Conservation (phyloP, 805 yeast genomes). For the Wickerhamiella siamensis region DNA sequence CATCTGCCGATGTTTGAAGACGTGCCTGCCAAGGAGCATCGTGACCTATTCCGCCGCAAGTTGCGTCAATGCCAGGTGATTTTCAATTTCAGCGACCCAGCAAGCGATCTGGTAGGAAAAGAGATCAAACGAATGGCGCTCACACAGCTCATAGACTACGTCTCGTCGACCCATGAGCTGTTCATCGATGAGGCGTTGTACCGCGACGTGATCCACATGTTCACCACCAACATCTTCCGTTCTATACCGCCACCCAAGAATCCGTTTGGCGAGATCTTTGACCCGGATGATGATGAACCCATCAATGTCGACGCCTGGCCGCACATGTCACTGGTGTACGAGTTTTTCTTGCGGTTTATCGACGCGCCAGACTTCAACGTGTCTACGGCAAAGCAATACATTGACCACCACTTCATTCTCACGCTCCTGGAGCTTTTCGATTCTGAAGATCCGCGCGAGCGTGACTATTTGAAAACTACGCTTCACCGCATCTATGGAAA, state of each 20-base stretch:
- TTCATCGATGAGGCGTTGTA: conserved; percentile 86
- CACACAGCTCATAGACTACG: conserved; percentile 79
- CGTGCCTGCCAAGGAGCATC: conserved; percentile 68
- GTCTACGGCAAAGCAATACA: conserved; percentile 80
- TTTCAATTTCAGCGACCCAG: conserved; percentile 89
- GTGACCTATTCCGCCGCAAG: conserved; percentile 68
- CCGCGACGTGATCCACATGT: conserved; percentile 77
- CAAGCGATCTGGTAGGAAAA: conserved; percentile 81
- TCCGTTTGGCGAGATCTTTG: conserved; percentile 90
- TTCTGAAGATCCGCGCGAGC: conserved; percentile 90
- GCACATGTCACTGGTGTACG: conserved; percentile 94
- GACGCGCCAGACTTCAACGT: conserved; percentile 93
- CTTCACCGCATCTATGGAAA: conserved; percentile 93
- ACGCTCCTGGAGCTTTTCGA: conserved; percentile 79
- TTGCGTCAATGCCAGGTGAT: conserved; percentile 89
- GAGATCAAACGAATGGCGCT: conserved; percentile 79
- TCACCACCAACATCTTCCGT: conserved; percentile 73
- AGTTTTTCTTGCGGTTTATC: conserved; percentile 79
- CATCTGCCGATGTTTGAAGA: conserved; percentile 81
- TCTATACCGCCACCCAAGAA: conserved; percentile 98
- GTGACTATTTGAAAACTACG: conserved; percentile 90
- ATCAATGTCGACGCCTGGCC: conserved; percentile 96
- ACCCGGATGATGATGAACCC: conserved; percentile 98
- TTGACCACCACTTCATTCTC: conserved; percentile 80
- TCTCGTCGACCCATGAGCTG: conserved; percentile 58